A percentile compares a stretch with the other conserved stretches of the same genome.
phyloP scores from a whole-genome alignment of 2,329 filamentous ascomycete species.

The Pseudogymnoascus sp. region DNA sequence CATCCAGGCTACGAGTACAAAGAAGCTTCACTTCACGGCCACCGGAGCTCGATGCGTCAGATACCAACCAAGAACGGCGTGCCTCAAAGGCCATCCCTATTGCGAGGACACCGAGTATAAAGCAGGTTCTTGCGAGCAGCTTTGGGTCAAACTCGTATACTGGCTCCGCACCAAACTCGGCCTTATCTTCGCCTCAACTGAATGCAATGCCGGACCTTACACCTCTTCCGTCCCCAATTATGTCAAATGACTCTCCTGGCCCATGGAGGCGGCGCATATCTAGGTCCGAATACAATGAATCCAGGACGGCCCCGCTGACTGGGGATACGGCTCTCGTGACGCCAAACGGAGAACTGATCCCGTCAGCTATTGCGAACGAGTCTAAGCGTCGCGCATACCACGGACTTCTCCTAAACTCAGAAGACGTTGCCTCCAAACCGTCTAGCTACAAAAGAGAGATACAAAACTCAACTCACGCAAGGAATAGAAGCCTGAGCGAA shows the following conservation, averaged over 20 bases:
- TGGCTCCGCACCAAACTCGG: conserved; percentile 55
- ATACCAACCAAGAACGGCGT: conserved; percentile 39
- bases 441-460: conserved; percentile 12
- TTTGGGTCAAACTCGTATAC: conserved; percentile 36
- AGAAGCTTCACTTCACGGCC: conserved; percentile 17
- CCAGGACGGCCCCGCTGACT: conserved; percentile 25
- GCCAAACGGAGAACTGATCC: conserved; percentile 46
- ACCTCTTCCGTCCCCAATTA: conserved; percentile 69
- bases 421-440: conserved; percentile 18
- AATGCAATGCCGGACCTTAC: conserved; percentile 73
- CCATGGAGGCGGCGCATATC: conserved; percentile 52
- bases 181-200: conserved; percentile 66
- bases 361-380: conserved; percentile 44
- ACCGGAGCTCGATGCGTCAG: conserved; percentile 33
- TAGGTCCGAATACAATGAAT: conserved; percentile 9
- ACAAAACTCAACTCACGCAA: conserved; percentile 23
- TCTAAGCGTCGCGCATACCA: conserved; percentile 53
- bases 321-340: conserved; percentile 45
- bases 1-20: conserved; percentile 11
- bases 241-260: conserved; percentile 58
- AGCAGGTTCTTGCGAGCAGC: conserved; percentile 45
- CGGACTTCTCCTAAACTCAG: conserved; percentile 33
- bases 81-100: conserved; percentile 15
- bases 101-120: conserved; percentile 55
- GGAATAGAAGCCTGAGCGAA: conserved; percentile 83